Conservation (phyloP, 1,284 basidiomycete genomes). For the Leccinum angustisporum region DNA sequence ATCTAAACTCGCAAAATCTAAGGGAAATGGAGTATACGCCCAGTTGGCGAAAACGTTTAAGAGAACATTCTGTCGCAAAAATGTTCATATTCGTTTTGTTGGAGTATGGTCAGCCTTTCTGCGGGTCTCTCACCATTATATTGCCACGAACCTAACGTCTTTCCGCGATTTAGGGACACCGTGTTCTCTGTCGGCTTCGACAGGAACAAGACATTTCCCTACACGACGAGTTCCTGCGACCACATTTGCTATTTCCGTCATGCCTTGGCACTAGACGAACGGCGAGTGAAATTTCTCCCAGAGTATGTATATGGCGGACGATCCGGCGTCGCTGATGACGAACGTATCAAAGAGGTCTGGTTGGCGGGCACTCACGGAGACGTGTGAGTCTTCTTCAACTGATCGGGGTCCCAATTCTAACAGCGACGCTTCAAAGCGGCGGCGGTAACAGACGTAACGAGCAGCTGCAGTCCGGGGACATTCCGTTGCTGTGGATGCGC, state of each 20-base stretch:
- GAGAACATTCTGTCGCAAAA: constrained; percentile 27
- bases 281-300: constrained; percentile 42
- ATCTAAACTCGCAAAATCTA: constrained; percentile 13
- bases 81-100: constrained; percentile 37
- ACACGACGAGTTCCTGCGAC: constrained; percentile 27
- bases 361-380: constrained; percentile 37
- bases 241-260: constrained; percentile 36
- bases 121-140: background rate
- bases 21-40: constrained; percentile 11
- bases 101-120: constrained; percentile 35
- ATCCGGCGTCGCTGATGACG: constrained; percentile 11
- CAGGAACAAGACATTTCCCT: constrained; percentile 29
- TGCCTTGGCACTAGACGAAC: constrained; percentile 38
- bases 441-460: constrained; percentile 33
- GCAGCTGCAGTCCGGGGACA: constrained; percentile 31
- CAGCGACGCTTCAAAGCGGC: constrained; percentile 18
- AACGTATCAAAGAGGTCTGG: constrained; percentile 37
- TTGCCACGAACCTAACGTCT: background rate
- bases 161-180: constrained; percentile 26
- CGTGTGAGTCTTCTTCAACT: constrained; percentile 29
- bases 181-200: constrained; percentile 38
- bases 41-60: constrained; percentile 27
- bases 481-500: constrained; percentile 37
- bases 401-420: constrained; percentile 3
- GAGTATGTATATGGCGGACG: constrained; percentile 36